A percentile compares a stretch with the other conserved stretches of the same genome.
These are phyloP conservation scores for Iberis pinnata DNA, from an alignment of 345 rosid genomes.

Conservation along the genomic window DNA sequence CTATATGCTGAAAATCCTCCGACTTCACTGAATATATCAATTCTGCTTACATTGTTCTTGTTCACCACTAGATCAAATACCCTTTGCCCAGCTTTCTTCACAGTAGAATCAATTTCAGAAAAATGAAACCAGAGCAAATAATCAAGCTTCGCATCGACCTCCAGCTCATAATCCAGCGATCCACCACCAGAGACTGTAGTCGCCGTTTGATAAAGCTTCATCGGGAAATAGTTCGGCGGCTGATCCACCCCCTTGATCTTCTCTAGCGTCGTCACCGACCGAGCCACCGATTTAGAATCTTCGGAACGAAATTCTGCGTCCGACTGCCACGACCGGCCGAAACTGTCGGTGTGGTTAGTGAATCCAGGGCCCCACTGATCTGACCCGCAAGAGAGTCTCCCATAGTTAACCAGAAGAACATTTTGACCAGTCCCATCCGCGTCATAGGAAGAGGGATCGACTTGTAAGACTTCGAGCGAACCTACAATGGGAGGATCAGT, in stretches of 20 bases:
- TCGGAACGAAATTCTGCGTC: constrained; percentile 40
- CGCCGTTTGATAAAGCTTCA: constrained; percentile 87
- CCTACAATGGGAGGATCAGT: constrained; percentile 93
- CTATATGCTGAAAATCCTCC: constrained; percentile 59
- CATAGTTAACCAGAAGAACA: constrained; percentile 70
- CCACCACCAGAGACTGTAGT: constrained; percentile 40
- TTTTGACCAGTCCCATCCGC: constrained; percentile 40
- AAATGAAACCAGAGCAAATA: constrained; percentile 94
- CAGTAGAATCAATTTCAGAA: constrained; percentile 75
- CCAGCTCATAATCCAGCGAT: constrained; percentile 48
- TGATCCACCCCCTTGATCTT: constrained; percentile 42
- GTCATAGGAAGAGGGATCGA: constrained; percentile 65
- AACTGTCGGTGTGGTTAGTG: constrained; percentile 64
- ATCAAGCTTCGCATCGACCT: constrained; percentile 85
- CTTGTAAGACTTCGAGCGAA: constrained; percentile 60
- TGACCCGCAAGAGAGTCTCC: constrained; percentile 67
- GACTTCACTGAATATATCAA: constrained; percentile 59
- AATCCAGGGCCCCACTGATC: constrained; percentile 91
- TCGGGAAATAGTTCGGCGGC: constrained; percentile 81
- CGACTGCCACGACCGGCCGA: constrained; percentile 90
- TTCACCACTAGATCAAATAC: constrained; percentile 76
- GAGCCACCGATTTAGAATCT: constrained; percentile 26
- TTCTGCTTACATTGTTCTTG: constrained; percentile 50
- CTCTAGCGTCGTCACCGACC: constrained; percentile 39
- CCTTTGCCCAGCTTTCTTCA: constrained; percentile 58